Percentiles rank a stretch among this genome's conserved stretches.
Evolutionary conservation across 345 rosid genomes (phyloP).

Genomic region (Linum lewisii): DNA sequence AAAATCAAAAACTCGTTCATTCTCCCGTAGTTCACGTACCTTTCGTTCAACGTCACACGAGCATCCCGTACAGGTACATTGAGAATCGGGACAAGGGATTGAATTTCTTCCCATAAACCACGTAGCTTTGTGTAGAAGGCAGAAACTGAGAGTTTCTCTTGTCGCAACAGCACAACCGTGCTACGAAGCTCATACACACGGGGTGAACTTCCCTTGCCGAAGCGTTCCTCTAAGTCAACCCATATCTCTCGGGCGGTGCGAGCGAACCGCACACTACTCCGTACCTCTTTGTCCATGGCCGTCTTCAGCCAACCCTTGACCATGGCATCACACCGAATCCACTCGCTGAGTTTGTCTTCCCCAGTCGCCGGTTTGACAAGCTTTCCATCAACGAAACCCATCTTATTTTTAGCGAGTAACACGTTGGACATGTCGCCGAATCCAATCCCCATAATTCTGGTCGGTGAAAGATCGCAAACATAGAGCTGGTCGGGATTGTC

Average conservation of each 20-base stretch:
- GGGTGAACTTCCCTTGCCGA: background rate
- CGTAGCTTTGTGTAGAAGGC: background rate
- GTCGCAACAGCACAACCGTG: background rate
- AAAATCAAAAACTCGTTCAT: background rate
- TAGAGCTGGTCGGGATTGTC: too few species aligned
- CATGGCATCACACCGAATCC: too few species aligned
- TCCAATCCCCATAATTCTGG: background rate
- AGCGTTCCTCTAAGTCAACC: background rate
- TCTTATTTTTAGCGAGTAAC: too few species aligned
- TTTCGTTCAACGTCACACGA: background rate
- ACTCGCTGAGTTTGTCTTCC: too few species aligned
- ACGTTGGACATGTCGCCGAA: background rate
- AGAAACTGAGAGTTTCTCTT: too few species aligned
- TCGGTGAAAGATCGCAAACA: too few species aligned
- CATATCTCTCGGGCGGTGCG: background rate
- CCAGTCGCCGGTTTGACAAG: too few species aligned
- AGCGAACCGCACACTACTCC: too few species aligned
- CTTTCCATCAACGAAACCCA: too few species aligned
- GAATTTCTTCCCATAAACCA: background rate
- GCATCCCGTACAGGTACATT: background rate
- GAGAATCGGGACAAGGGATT: background rate
- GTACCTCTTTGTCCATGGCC: too few species aligned
- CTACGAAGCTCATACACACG: background rate
- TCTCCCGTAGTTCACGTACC: background rate
- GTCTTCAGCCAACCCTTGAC: too few species aligned